Evolutionary conservation across 257 asterid genomes (phyloP).

Genomic region (Henckelia pumila): DNA sequence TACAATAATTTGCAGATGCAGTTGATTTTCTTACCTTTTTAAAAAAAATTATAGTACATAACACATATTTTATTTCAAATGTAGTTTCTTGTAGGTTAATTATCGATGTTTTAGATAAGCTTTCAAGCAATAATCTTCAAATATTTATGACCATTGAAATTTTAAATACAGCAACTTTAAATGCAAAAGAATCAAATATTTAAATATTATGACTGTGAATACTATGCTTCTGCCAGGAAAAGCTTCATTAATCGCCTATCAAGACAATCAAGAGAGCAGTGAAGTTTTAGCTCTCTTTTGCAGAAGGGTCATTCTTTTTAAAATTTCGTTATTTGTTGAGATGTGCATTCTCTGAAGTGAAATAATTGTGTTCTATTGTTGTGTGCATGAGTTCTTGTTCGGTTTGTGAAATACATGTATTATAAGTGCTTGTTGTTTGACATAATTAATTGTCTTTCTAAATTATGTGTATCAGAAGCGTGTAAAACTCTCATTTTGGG

Average conservation of each 20-base stretch:
- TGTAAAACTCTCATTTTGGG: background rate
- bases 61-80: constrained; percentile 26
- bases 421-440: constrained; percentile 72
- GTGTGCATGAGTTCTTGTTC: constrained; percentile 23
- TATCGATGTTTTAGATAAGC: constrained; percentile 80
- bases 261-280: constrained; percentile 71
- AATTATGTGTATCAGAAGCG: no score
- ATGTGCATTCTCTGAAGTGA: constrained; percentile 25
- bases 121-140: no score
- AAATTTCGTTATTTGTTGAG: constrained; percentile 30
- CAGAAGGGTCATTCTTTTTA: constrained; percentile 21
- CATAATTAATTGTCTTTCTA: background rate
- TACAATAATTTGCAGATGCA: constrained; percentile 18
- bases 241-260: constrained; percentile 75
- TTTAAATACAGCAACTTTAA: no score
- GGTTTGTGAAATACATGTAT: constrained; percentile 34
- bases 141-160: no score
- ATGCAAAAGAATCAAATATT: no score
- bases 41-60: background rate
- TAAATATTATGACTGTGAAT: constrained; percentile 39
- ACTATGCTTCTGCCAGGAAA: constrained; percentile 35
- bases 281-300: constrained; percentile 42
- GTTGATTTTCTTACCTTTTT: constrained; percentile 25
- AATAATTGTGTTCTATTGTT: constrained; percentile 38
- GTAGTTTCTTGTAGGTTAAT: constrained; percentile 93